Evolutionary conservation across 2,329 filamentous ascomycete genomes (phyloP), one percentile per base, ranked within the genome.

Genomic region (Fusarium scirpi): DNA sequence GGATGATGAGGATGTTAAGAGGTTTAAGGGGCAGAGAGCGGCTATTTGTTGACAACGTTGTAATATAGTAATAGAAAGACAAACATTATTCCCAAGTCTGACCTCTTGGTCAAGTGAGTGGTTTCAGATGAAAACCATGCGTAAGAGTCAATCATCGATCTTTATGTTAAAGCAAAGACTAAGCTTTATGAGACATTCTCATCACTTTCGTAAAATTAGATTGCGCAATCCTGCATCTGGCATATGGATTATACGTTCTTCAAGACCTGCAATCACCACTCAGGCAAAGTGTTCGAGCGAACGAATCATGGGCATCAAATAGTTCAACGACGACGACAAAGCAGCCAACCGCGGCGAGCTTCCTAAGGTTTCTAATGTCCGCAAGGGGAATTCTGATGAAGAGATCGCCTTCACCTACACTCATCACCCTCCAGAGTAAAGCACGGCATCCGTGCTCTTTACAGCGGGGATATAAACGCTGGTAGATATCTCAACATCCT

Each of bases 381-480:
- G 81, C 38, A 81, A 83, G 38, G 91, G 91, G n/a, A 88, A 90
- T 8, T 90, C 92, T 32, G 91, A 95, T 78, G 92, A 91, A 53
- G 89, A 92, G 60, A 84, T 97, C 60, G 85, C 85, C 16, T 91
- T 95, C 77, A 83, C 79, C 7, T 92, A 82, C 77, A 83, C 79
- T 27, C 25, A 5, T 41, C 65, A 2, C 9, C 25, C 8, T 16
- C 1, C 32, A 34, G 4, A 16, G 2, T 9, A 18, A 34, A 34
- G 15, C 15, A 34, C 15, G 4, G 18, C 32, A 18, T 18, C 30
- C 8, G 15, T 32, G 30, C 8, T 13, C 15, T 34, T 34, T 9
- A 34, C 32, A 34, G 16, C 8, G 8, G 8, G 32, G 32, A 34
- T 15, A 18, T 34, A 9, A 6, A 34, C 27, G 32, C 15, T 18